Conservation (phyloP, 2,329 filamentous ascomycete genomes). For the Podosphaera aphanis region DNA sequence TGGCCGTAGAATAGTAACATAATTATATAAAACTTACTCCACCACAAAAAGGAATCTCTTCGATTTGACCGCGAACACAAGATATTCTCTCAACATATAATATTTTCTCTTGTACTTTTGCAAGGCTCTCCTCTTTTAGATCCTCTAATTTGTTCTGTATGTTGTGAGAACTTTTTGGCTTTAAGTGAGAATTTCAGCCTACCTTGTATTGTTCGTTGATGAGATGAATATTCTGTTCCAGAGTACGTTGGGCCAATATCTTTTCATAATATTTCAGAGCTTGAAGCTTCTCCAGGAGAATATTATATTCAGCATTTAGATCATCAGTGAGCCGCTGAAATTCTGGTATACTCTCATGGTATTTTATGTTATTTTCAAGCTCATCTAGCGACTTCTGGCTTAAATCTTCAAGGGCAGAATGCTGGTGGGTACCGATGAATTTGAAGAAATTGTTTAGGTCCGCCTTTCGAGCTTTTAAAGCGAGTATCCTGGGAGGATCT, state of each 20-base stretch:
- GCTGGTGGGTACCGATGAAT: conserved; percentile 9
- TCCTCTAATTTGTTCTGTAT: conserved; percentile 1
- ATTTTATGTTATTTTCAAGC: conserved; percentile 8
- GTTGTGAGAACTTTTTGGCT: not conserved
- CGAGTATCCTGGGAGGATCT: conserved; percentile 11
- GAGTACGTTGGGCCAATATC: conserved; percentile 1
- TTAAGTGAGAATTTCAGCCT: conserved; percentile 2
- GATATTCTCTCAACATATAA: not conserved
- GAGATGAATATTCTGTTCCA: conserved; percentile 6
- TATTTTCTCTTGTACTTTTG: not conserved
- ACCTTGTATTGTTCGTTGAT: conserved; percentile 7
- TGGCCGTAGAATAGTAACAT: not conserved
- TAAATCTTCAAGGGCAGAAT: conserved; percentile 9
- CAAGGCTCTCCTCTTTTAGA: conserved; percentile 1
- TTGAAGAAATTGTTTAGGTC: conserved; percentile 12
- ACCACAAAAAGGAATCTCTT: conserved; percentile 7
- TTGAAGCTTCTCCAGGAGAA: not conserved
- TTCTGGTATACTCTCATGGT: conserved; percentile 13
- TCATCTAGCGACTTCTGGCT: conserved; percentile 12
- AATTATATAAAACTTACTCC: not conserved
- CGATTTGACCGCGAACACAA: conserved; percentile 1
- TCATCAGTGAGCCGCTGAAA: conserved; percentile 8
- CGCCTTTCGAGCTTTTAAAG: conserved; percentile 11
- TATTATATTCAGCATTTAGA: conserved; percentile 5
- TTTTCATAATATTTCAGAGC: not conserved